A percentile compares a stretch with the other conserved stretches of the same genome.
These are phyloP conservation scores for Stipa capillata DNA, from an alignment of 176 grass and related monocot genomes.

Conservation along the genomic window DNA sequence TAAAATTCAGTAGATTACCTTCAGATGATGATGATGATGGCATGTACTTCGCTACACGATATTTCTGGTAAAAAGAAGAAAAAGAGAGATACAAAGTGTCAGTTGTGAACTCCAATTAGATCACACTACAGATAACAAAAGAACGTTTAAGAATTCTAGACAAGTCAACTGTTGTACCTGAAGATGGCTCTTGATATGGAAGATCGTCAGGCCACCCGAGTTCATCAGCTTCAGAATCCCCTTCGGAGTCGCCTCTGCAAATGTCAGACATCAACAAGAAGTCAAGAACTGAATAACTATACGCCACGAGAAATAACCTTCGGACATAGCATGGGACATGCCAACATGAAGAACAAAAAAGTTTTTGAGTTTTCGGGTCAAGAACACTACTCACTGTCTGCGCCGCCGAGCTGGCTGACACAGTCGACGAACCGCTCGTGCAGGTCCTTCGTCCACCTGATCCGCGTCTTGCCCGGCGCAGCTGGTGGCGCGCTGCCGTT, in stretches of 20 bases:
- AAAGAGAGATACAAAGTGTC: too few relatives aligned
- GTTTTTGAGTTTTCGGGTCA: background rate
- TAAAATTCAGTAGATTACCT: conserved; percentile 39
- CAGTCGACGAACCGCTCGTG: conserved; percentile 80
- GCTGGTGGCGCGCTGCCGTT: background rate
- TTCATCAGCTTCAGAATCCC: conserved; percentile 92
- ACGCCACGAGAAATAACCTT: background rate
- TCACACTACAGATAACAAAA: conserved; percentile 1
- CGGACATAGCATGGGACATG: background rate
- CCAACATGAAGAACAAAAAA: background rate
- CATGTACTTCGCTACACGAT: conserved; percentile 67
- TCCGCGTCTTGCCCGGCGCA: conserved; percentile 56
- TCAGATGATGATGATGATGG: conserved; percentile 47
- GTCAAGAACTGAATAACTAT: too few relatives aligned
- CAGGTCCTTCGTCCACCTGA: conserved; percentile 89
- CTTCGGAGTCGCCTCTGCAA: conserved; percentile 78
- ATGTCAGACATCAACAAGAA: background rate
- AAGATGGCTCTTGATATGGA: conserved; percentile 94
- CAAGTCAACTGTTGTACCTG: conserved; percentile 39
- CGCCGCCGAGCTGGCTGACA: conserved; percentile 71
- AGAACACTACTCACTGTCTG: conserved; percentile 58
- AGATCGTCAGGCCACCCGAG: conserved; percentile 70
- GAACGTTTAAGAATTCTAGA: background rate
- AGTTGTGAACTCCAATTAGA: background rate
- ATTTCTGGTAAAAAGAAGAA: conserved; percentile 52